Evolutionary conservation across 225 moss, liverwort and hornwort species (phyloP).

Genomic region (Antitrichia curtipendula): DNA sequence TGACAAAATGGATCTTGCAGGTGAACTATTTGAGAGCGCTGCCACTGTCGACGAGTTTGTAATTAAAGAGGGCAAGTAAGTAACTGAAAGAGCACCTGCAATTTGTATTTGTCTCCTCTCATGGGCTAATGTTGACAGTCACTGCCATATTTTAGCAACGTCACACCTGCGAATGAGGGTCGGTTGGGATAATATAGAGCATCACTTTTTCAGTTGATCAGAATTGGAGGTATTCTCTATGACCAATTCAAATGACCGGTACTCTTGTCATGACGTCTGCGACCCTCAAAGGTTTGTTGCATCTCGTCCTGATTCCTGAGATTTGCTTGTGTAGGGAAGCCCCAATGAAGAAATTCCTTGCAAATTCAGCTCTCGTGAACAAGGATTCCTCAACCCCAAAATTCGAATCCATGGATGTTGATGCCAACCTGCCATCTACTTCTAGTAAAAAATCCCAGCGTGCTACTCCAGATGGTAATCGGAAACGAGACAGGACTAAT

Average conservation of each 20-base stretch:
- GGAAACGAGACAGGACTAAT: constrained; percentile 26
- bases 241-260: background rate
- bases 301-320: background rate
- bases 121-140: background rate
- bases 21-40: constrained; percentile 25
- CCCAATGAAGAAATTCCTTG: constrained; percentile 23
- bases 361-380: constrained; percentile 25
- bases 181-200: background rate
- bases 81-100: background rate
- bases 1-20: constrained; percentile 7
- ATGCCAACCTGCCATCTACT: constrained; percentile 27
- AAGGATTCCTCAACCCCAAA: constrained; percentile 10
- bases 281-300: background rate
- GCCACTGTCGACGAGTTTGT: constrained; percentile 29
- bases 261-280: background rate
- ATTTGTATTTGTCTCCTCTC: background rate
- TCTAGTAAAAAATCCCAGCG: constrained; percentile 36
- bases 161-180: background rate
- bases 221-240: background rate
- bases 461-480: constrained; percentile 22
- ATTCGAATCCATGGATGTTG: constrained; percentile 16
- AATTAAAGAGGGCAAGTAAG: constrained; percentile 49
- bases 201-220: background rate
- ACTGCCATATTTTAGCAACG: background rate
- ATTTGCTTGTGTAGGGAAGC: constrained; percentile 17